Conservation (phyloP, 495 filamentous ascomycete genomes). For the Cercophora samala region DNA sequence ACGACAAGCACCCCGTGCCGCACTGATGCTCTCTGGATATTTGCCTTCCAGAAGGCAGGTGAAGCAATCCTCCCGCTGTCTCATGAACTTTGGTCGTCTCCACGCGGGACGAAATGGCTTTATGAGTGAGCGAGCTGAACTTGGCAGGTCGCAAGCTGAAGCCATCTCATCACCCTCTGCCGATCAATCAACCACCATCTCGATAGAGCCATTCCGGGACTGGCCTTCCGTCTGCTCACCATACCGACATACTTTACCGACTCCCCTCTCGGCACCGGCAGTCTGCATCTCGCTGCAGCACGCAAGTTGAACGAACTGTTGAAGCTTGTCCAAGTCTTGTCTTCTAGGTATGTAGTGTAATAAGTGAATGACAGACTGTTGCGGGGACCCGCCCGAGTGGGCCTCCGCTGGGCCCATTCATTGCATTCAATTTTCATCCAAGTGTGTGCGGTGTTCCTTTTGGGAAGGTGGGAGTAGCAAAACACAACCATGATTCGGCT, state of each 20-base stretch:
- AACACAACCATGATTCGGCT: constrained; percentile 1
- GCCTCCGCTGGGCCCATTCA: background rate
- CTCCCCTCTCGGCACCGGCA: background rate
- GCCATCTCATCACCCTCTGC: constrained; percentile 4
- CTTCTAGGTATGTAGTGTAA: too few relatives aligned
- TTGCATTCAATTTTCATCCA: background rate
- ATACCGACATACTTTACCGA: too few relatives aligned
- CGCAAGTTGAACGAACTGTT: too few relatives aligned
- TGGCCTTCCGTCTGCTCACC: background rate
- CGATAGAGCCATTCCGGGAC: background rate
- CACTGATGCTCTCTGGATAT: background rate
- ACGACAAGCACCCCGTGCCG: background rate
- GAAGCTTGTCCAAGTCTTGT: too few relatives aligned
- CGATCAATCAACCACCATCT: background rate
- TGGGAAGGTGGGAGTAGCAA: constrained; percentile 21
- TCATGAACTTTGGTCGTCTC: background rate
- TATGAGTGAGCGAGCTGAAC: constrained; percentile 15
- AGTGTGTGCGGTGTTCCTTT: constrained; percentile 12
- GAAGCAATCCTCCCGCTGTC: background rate
- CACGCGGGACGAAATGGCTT: constrained; percentile 2
- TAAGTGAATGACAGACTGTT: too few relatives aligned
- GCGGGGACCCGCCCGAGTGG: background rate
- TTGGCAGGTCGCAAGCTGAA: constrained; percentile 16
- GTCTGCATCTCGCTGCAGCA: background rate
- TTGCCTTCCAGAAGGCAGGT: constrained; percentile 18